Conservation (phyloP, 257 asterid genomes). For the Capsicum pubescens region DNA sequence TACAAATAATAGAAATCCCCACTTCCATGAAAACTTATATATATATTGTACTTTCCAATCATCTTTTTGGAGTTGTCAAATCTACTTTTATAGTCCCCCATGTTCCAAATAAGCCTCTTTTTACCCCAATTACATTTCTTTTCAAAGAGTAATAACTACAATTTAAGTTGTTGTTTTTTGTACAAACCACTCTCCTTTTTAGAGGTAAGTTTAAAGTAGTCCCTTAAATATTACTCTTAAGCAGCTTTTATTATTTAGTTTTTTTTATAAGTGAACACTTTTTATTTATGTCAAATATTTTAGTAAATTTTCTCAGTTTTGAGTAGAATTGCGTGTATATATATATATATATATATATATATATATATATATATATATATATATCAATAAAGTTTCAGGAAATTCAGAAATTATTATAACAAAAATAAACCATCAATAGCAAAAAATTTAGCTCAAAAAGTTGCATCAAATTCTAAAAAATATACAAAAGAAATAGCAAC, state of each 20-base stretch:
- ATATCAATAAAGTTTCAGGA: not conserved
- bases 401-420: not conserved
- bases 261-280: no score
- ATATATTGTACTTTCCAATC: not conserved
- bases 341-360: no score
- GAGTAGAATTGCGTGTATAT: no score
- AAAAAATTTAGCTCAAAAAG: not conserved
- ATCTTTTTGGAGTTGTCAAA: not conserved
- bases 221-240: no score
- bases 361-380: no score
- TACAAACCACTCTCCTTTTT: no score
- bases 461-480: not conserved
- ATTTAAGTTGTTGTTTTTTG: no score
- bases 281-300: no score
- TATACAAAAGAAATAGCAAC: not conserved
- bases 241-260: no score
- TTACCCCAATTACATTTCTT: not conserved
- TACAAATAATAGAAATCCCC: not conserved
- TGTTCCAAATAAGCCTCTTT: not conserved
- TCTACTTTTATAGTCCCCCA: slow-evolving; percentile 4
- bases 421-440: not conserved
- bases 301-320: no score
- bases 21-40: not conserved
- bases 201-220: no score
- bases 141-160: no score